A percentile compares a stretch with the other conserved stretches of the same genome.
Evolutionary conservation across 2,329 filamentous ascomycete genomes (phyloP).

Genomic region (Pseudocercospora pini-densiflorae): DNA sequence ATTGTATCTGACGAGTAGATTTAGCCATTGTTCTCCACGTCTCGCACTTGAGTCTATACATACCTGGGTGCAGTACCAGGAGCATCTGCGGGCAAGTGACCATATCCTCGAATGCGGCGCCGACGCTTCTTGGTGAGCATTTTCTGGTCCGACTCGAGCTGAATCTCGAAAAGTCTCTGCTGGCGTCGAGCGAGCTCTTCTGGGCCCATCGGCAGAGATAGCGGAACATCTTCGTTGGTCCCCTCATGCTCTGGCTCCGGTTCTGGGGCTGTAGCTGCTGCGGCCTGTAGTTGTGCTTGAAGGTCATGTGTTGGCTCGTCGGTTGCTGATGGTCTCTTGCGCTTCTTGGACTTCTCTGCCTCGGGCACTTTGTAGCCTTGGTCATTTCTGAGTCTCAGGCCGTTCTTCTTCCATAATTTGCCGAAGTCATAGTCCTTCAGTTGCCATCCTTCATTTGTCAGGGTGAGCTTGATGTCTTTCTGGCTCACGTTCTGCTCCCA

Average conservation of each 20-base stretch:
- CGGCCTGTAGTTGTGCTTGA: not conserved
- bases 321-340: conserved; percentile 18
- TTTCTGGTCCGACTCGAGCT: conserved; percentile 61
- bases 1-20: conserved; percentile 57
- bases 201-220: conserved; percentile 20
- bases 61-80: conserved; percentile 64
- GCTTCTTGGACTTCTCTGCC: conserved; percentile 47
- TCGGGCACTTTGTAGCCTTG: conserved; percentile 27
- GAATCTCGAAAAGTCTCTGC: conserved; percentile 32
- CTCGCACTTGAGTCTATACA: not conserved
- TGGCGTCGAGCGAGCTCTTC: conserved; percentile 30
- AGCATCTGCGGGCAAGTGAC: conserved; percentile 68
- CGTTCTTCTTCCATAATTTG: conserved; percentile 66
- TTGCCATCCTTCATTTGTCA: conserved; percentile 73
- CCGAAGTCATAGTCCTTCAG: conserved; percentile 60
- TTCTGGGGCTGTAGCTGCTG: conserved; percentile 3
- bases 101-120: conserved; percentile 70
- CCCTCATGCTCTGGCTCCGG: not conserved
- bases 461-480: conserved; percentile 71
- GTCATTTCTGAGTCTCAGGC: conserved; percentile 41
- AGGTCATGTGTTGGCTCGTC: not conserved
- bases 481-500: conserved; percentile 77
- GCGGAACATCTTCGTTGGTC: not conserved
- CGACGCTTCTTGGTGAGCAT: conserved; percentile 69
- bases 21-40: not conserved